Percentiles rank a stretch among this genome's conserved stretches.
Evolutionary conservation across 164 flowering plant genomes (phyloP).

Genomic region (Liriodendron chinense): DNA sequence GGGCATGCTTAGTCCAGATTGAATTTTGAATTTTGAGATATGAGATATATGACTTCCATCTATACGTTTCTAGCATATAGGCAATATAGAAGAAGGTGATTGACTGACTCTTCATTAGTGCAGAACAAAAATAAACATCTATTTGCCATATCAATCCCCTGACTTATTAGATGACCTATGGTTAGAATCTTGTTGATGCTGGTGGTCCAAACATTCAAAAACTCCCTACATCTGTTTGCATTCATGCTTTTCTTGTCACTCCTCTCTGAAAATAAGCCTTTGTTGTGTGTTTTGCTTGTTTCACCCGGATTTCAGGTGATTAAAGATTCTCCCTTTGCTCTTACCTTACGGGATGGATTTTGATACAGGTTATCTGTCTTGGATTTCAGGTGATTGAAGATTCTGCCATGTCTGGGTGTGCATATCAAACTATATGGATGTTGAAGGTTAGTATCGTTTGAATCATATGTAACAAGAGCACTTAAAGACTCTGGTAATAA

Average conservation of each 20-base stretch:
- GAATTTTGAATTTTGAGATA: too few species aligned
- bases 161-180: too few species aligned
- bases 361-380: neutral
- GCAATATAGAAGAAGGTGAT: too few species aligned
- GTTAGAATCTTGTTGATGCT: too few species aligned
- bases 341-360: neutral
- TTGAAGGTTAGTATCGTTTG: conserved; percentile 26
- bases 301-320: neutral
- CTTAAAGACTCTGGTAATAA: neutral
- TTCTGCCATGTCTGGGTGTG: conserved; percentile 49
- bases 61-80: too few species aligned
- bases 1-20: neutral
- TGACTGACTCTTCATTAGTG: too few species aligned
- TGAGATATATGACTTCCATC: too few species aligned
- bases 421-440: conserved; percentile 25
- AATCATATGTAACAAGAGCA: conserved; percentile 23
- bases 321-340: neutral
- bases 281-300: neutral
- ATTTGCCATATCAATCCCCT: too few species aligned
- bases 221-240: too few species aligned
- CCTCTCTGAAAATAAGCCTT: neutral
- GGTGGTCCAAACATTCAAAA: neutral
- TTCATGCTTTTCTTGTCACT: neutral
- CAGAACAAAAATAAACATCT: too few species aligned
- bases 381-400: conserved; percentile 47